These are phyloP conservation scores for Hymenoscyphus fraxineus DNA, from an alignment of 2,329 filamentous ascomycete species.

Conservation along the genomic window DNA sequence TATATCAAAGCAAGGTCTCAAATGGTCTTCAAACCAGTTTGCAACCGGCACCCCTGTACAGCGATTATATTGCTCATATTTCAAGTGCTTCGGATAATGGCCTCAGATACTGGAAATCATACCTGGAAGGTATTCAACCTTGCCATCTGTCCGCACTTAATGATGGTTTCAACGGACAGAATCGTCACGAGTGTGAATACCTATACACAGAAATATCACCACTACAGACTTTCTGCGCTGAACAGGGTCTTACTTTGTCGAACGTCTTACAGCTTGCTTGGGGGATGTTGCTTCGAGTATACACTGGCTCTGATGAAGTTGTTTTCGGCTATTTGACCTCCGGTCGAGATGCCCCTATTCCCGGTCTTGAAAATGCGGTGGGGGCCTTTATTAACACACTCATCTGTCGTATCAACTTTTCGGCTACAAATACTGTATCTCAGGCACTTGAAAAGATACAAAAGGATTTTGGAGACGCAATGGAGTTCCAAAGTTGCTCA, in stretches of 20 bases:
- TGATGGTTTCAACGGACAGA: constrained; percentile 17
- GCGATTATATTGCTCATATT: constrained; percentile 37
- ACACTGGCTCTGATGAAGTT: constrained; percentile 35
- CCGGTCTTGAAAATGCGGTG: constrained; percentile 13
- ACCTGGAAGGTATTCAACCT: constrained; percentile 28
- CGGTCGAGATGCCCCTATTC: constrained; percentile 25
- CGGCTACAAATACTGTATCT: background rate
- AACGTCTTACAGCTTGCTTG: constrained; percentile 38
- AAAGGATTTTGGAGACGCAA: constrained; percentile 9
- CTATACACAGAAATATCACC: constrained; percentile 23
- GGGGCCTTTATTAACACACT: constrained; percentile 16
- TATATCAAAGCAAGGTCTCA: constrained; percentile 4
- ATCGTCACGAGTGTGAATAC: constrained; percentile 17
- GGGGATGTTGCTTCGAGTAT: constrained; percentile 40
- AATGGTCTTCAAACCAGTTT: background rate
- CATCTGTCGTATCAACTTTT: constrained; percentile 9
- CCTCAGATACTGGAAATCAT: constrained; percentile 30
- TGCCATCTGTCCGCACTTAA: constrained; percentile 37
- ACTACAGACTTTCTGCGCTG: constrained; percentile 9
- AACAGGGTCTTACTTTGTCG: constrained; percentile 34
- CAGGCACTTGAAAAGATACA: constrained; percentile 12
- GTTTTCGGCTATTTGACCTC: constrained; percentile 41
- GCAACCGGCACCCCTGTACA: constrained; percentile 8
- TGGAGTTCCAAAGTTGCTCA: constrained; percentile 13
- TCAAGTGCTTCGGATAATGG: constrained; percentile 22